These are phyloP conservation scores for Phalaenopsis aphrodite DNA, from an alignment of 106 monocot genomes.

Conservation along the genomic window DNA sequence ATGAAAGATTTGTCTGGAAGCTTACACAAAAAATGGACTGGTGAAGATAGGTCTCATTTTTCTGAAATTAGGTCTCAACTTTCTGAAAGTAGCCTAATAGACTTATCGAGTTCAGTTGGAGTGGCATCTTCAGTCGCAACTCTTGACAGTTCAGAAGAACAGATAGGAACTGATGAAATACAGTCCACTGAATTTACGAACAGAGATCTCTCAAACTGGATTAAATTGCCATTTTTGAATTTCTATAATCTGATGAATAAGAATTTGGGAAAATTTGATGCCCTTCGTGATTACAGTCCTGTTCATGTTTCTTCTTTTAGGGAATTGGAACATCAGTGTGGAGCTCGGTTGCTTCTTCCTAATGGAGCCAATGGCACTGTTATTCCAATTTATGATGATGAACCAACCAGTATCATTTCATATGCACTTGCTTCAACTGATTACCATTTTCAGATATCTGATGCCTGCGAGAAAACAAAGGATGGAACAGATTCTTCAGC, in stretches of 20 bases:
- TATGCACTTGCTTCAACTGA: conserved; percentile 65
- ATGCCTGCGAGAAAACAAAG: conserved; percentile 36
- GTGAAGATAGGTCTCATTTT: conserved; percentile 31
- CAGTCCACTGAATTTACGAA: background rate
- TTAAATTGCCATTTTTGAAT: conserved; percentile 34
- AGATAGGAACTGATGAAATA: conserved; percentile 1
- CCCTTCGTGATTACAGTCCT: conserved; percentile 50
- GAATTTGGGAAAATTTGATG: conserved; percentile 11
- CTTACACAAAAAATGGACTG: conserved; percentile 75
- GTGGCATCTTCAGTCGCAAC: conserved; percentile 1
- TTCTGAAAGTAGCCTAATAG: conserved; percentile 9
- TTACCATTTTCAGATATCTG: conserved; percentile 50
- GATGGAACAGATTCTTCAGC: conserved; percentile 26
- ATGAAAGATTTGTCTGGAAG: conserved; percentile 52
- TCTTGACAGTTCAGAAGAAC: conserved; percentile 18
- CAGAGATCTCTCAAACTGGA: conserved; percentile 27
- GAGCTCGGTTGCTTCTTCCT: conserved; percentile 59
- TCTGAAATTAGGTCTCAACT: conserved; percentile 6
- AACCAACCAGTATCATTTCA: conserved; percentile 72
- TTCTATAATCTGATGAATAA: conserved; percentile 54
- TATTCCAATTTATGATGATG: conserved; percentile 78
- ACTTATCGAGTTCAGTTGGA: conserved; percentile 12
- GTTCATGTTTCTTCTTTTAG: conserved; percentile 33
- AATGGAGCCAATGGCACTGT: conserved; percentile 51
- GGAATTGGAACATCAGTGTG: conserved; percentile 36